These are phyloP conservation scores for Trifolium pratense DNA, from an alignment of 306 rosid species.

Conservation along the genomic window DNA sequence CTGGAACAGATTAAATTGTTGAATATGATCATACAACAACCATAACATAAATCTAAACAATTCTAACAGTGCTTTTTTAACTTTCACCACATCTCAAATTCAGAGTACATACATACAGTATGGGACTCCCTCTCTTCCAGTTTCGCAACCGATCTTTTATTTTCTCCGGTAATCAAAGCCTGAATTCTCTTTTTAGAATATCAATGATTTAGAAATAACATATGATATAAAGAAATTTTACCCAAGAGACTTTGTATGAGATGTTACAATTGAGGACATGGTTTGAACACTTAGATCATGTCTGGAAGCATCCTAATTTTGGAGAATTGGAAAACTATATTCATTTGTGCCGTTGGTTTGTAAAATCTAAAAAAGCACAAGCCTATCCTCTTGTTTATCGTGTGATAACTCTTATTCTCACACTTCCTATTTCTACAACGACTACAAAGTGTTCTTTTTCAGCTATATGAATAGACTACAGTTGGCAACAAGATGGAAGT, in stretches of 20 bases:
- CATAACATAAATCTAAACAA: background rate
- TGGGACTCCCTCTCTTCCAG: background rate
- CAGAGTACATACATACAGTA: background rate
- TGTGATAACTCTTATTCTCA: background rate
- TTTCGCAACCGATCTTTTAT: background rate
- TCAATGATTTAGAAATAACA: background rate
- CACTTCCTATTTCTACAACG: background rate
- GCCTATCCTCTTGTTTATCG: background rate
- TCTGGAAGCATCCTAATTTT: background rate
- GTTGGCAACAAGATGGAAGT: background rate
- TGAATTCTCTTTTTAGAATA: background rate
- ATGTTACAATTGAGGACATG: background rate
- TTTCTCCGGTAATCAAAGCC: background rate
- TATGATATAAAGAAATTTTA: background rate
- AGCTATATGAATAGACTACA: background rate
- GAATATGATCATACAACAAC: background rate
- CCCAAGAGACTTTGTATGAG: background rate
- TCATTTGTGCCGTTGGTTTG: background rate
- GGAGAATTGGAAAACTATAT: background rate
- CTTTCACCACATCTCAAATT: background rate
- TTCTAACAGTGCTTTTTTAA: background rate
- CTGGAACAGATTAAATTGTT: background rate
- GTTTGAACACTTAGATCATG: background rate
- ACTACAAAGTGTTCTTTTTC: background rate
- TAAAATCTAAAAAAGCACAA: background rate